Evolutionary conservation across 2,329 filamentous ascomycete species (phyloP), one percentile per base, ranked within the genome.

Genomic region (Fusarium compactum): DNA sequence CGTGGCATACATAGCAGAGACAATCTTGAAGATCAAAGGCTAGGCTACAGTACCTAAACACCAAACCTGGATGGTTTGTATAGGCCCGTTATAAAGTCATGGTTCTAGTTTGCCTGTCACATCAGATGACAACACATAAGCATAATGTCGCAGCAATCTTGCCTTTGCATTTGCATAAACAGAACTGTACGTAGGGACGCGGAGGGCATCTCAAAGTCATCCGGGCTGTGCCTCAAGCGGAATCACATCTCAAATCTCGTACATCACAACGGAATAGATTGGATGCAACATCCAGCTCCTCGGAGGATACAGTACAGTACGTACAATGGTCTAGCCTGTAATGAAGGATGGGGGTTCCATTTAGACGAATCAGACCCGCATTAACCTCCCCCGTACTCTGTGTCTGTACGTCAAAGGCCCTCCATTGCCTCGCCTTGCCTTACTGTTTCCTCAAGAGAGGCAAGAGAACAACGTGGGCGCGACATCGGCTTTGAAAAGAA

Each of bases 401-500:
- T 70, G 15, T 15, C 70, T 70, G 69, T 74, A 76, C 76, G 71
- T 78, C 72, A 77, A 72, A 61, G 64, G 24, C 62, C 47, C 64
- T 61, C 53, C 12, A n/a, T 51, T 30, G 18, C n/a, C 10, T 51
- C 47, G n/a, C n/a, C 16, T 4, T 52, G 48, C 20, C 48, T 38
- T 51, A 20, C 48, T 52, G 18, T 16, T 38, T 27, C 24, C 50
- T 44, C 6, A 22, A 15, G 25, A 25, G 56, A 73, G 72, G 60
- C 48, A 47, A 59, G 40, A 52, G 15, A 45, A 45, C 57, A 67
- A 67, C 57, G 61, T 59, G 65, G 67, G 74, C 69, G 77, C 76
- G 76, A 79, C 74, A 80, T 79, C 77, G 77, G 77, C 69, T 76
- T 78, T 72, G 75, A 73, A 78, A 78, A 76, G 72, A 38, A 30